A percentile compares a stretch with the other conserved stretches of the same genome.
phyloP scores from a whole-genome alignment of 257 asterid species.

The Penstemon davidsonii region DNA sequence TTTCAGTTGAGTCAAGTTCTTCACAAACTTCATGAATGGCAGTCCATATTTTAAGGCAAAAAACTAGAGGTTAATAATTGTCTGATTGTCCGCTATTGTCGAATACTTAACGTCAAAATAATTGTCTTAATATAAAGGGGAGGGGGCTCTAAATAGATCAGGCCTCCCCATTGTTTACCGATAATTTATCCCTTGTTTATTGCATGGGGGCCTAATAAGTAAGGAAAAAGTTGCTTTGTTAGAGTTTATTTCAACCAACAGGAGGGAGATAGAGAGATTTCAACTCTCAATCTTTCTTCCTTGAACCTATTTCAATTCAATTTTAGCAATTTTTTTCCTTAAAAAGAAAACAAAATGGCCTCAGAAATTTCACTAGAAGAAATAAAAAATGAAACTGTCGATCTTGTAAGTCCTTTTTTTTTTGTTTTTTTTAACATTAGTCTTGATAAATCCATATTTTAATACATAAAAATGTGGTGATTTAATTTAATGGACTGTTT shows the following conservation, averaged over 20 bases:
- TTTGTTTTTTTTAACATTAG: neutral
- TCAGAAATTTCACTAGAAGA: conserved; percentile 51
- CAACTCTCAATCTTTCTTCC: conserved; percentile 50
- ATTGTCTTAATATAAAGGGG: neutral
- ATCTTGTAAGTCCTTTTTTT: conserved; percentile 48
- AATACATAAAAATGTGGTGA: neutral
- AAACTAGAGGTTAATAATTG: conserved; percentile 1
- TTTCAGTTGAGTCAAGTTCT: neutral
- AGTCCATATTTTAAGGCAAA: conserved; percentile 11
- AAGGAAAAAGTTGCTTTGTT: neutral
- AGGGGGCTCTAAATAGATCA: neutral
- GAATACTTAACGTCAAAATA: conserved; percentile 8
- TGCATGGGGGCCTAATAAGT: conserved; percentile 30
- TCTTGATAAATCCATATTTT: neutral
- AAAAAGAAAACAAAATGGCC: conserved; percentile 34
- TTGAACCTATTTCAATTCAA: neutral
- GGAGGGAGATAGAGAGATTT: conserved; percentile 33
- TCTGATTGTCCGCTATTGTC: conserved; percentile 28
- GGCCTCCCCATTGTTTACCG: conserved; percentile 19
- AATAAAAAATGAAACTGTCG: conserved; percentile 58
- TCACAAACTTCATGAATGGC: neutral
- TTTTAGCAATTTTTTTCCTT: conserved; percentile 10
- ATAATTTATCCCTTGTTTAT: neutral
- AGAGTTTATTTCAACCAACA: neutral
- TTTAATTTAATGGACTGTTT: neutral